Conservation (phyloP, 2,329 filamentous ascomycete species). For the Colletotrichum tofieldiae region DNA sequence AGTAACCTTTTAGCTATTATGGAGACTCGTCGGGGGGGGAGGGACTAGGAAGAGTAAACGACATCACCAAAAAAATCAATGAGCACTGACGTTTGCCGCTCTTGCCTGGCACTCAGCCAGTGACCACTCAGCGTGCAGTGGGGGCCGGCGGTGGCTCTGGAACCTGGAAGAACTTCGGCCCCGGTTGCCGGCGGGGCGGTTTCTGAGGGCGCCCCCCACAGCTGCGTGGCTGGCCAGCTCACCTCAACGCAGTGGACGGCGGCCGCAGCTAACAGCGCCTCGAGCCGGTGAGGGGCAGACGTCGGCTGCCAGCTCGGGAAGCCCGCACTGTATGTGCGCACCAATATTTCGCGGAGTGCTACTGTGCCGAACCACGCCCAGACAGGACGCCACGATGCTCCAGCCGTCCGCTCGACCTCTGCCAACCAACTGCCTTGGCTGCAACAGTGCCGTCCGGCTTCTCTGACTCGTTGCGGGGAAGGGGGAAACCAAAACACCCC, state of each 20-base stretch:
- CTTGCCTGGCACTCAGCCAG: neutral
- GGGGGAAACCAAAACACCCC: constrained; percentile 22
- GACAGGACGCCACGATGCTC: neutral
- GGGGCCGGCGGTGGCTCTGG: constrained; percentile 24
- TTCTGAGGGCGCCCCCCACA: neutral
- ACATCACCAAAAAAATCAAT: constrained; percentile 39
- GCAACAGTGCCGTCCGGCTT: constrained; percentile 6
- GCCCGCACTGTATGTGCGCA: neutral
- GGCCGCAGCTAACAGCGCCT: constrained; percentile 3
- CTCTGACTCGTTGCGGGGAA: constrained; percentile 35
- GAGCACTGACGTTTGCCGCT: constrained; percentile 42
- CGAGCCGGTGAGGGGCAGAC: neutral
- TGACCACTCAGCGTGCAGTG: constrained; percentile 29
- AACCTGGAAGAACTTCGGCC: constrained; percentile 39
- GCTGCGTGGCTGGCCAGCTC: neutral
- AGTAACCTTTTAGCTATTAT: constrained; percentile 36
- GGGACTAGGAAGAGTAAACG: constrained; percentile 30
- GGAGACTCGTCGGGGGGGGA: constrained; percentile 22
- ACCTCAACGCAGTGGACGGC: neutral
- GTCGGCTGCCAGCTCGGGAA: neutral
- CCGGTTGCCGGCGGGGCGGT: constrained; percentile 20
- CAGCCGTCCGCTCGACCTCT: neutral
- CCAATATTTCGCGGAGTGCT: no score
- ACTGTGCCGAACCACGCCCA: neutral
- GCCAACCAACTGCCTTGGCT: neutral